A percentile compares a stretch with the other conserved stretches of the same genome.
Evolutionary conservation across 768 basidiomycete genomes (phyloP).

Genomic region (Cytidiella melzeri): DNA sequence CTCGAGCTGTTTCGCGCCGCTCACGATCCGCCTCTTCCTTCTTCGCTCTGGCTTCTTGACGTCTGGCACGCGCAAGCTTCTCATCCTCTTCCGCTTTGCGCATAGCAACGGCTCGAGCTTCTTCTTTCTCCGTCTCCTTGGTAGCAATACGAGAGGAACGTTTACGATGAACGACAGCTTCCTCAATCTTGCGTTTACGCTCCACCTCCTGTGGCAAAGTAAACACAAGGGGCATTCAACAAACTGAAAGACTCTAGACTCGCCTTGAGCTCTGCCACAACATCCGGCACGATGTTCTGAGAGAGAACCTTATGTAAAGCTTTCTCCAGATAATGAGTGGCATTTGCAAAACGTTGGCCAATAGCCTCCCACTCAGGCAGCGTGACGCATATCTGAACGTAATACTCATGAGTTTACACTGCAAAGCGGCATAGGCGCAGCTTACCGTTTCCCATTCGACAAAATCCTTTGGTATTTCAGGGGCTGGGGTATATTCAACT

Average conservation of each 20-base stretch:
- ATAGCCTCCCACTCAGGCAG: slow-evolving; percentile 83
- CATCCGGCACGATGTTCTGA: slow-evolving; percentile 62
- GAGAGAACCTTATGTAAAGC: slow-evolving; percentile 64
- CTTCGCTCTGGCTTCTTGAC: slow-evolving; percentile 35
- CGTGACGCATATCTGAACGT: slow-evolving; percentile 68
- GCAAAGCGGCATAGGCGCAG: slow-evolving; percentile 9
- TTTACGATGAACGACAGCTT: slow-evolving; percentile 79
- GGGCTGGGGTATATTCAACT: slow-evolving; percentile 1
- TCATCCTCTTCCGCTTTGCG: slow-evolving; percentile 62
- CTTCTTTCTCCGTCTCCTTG: slow-evolving; percentile 75
- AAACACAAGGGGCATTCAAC: neutral
- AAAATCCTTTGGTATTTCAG: slow-evolving; percentile 42
- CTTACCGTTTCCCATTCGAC: slow-evolving; percentile 91
- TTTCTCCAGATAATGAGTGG: slow-evolving; percentile 76
- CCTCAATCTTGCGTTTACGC: slow-evolving; percentile 56
- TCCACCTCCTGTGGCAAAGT: slow-evolving; percentile 48
- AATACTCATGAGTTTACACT: neutral
- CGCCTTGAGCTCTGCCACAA: slow-evolving; percentile 64
- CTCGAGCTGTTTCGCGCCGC: slow-evolving; percentile 53
- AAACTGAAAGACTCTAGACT: slow-evolving; percentile 17
- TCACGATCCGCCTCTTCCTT: slow-evolving; percentile 34
- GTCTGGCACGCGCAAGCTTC: slow-evolving; percentile 55
- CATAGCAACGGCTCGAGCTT: slow-evolving; percentile 53
- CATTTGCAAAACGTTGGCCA: slow-evolving; percentile 66
- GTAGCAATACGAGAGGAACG: slow-evolving; percentile 85